Evolutionary conservation across 208 protist species (phyloP).

Genomic region (Trypanosoma mega): DNA sequence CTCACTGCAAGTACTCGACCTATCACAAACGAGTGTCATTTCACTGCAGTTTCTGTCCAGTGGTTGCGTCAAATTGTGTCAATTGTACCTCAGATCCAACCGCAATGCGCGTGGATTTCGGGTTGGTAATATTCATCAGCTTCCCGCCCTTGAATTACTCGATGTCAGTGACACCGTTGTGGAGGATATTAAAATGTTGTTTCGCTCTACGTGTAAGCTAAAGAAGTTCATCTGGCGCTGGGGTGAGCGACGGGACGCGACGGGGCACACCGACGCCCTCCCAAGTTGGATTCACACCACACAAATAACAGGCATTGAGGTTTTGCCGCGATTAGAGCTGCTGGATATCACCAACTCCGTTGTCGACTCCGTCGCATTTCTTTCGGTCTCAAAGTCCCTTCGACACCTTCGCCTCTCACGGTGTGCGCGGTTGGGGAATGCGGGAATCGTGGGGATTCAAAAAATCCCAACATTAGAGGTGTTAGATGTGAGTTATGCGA

Average conservation of each 20-base stretch:
- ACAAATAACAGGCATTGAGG: conserved; percentile 31
- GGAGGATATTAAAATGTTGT: conserved; percentile 50
- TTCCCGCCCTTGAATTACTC: conserved; percentile 46
- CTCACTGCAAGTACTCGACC: conserved; percentile 32
- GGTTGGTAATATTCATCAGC: conserved; percentile 44
- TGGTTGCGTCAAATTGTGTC: conserved; percentile 36
- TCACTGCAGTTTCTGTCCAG: conserved; percentile 61
- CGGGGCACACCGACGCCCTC: conserved; percentile 39
- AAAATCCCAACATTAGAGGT: conserved; percentile 33
- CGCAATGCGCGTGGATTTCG: conserved; percentile 57
- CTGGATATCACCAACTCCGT: conserved; percentile 51
- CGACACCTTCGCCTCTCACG: conserved; percentile 31
- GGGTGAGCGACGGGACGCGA: conserved; percentile 52
- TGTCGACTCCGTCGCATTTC: conserved; percentile 47
- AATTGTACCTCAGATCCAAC: conserved; percentile 45
- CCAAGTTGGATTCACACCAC: conserved; percentile 54
- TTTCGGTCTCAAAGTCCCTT: conserved; percentile 34
- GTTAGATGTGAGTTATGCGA: conserved; percentile 49
- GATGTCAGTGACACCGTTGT: conserved; percentile 76
- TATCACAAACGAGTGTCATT: conserved; percentile 71
- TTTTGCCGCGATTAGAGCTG: conserved; percentile 32
- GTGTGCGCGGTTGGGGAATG: conserved; percentile 40
- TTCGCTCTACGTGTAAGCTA: conserved; percentile 32
- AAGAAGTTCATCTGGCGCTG: conserved; percentile 65
- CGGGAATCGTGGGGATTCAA: conserved; percentile 19